Base-by-base conservation (phyloP, 768 basidiomycete genomes). In the Russula dissimulans region DNA sequence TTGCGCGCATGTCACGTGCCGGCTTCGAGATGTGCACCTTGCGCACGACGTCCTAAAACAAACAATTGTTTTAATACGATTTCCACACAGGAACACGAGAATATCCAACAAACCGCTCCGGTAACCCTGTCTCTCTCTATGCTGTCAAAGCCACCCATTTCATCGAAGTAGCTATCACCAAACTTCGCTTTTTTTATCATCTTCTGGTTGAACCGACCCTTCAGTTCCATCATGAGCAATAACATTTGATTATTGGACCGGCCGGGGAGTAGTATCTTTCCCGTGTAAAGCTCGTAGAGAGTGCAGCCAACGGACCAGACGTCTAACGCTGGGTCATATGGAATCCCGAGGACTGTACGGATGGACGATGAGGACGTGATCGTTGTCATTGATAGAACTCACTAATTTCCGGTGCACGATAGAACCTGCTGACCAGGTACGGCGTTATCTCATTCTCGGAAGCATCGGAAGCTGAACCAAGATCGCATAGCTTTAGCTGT, bases 351-450 rank as follows among this genome's bases (percentile, higher is more conserved):
- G 69, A 98, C 95, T 97, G 67, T 29, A 56, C 15, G 38, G 60
- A 51, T 32, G 48, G 60, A 51, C 63, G 69, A 41, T 57, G 42
- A 61, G 22, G 22, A 58, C 51, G 49, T 49, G 53, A n/a, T 26
- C 9, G 15, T 42, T 43, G 46, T 29, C 39, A 54, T 18, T 51
- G 11, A 63, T 60, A 39, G 56, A 34, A 78, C 82, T 70, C 69
- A 97, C 95, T 99, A 70, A 98, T 98, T 76, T 99, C 97, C 2
- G 97, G 97, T 2, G 95, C 95, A 46, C 97, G 90, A 71, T 99
- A 98, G 74, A 98, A 99, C 48, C 97, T 80, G 66, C 91, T 93
- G 61, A 97, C 97, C 57, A 99, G 85, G 73, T 99, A 98, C 10
- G 97, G 97, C 8, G 97, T 97, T 67, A 98, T 94, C 38, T 97